Base-by-base conservation (phyloP, 108 stramenopile genomes). In the Chaetoceros muelleri region DNA sequence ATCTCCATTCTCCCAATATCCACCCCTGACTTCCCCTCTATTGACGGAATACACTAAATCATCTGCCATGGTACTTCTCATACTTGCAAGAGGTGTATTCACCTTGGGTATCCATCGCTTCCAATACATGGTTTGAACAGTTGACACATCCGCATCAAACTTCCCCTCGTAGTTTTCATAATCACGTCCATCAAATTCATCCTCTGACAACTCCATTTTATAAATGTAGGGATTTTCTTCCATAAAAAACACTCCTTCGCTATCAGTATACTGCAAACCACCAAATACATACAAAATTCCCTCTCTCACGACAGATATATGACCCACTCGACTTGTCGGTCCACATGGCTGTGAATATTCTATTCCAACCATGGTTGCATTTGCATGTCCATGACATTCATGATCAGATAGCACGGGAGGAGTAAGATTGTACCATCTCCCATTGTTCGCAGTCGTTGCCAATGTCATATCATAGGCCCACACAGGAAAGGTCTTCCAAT, bases 401-500 rank as follows among this genome's bases (percentile, higher is more conserved):
- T n/a, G n/a, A 16, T 34, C 58, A 20, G 1, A n/a, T 44, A 28
- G 48, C 23, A 0, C 30, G 10, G 69, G 60, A 2, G 55, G 16
- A 16, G 65, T 55, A 24, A 74, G 53, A 29, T 70, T 69, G 24
- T 66, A 61, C 73, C 69, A 74, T 30, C 66, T 22, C 2, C 65
- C 69, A 1, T 47, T 48, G 1, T 28, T 44, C 2, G 60, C 54
- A 2, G 17, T 25, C 18, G 53, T 58, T 46, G 70, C 51, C n/a
- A 50, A 69, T 10, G 71, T 57, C 22, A 76, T 64, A 34, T 72
- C 67, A 46, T 69, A 76, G 2, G 75, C 71, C 44, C 69, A 76
- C 2, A 76, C 75, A n/a, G 75, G 75, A 25, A 76, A 76, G 3
- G 55, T 65, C 24, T 50, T 62, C 75, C 75, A 76, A 29, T 76